These are phyloP conservation scores for Diplocarpon rosae DNA, from an alignment of 2,329 filamentous ascomycete genomes.

Conservation along the genomic window DNA sequence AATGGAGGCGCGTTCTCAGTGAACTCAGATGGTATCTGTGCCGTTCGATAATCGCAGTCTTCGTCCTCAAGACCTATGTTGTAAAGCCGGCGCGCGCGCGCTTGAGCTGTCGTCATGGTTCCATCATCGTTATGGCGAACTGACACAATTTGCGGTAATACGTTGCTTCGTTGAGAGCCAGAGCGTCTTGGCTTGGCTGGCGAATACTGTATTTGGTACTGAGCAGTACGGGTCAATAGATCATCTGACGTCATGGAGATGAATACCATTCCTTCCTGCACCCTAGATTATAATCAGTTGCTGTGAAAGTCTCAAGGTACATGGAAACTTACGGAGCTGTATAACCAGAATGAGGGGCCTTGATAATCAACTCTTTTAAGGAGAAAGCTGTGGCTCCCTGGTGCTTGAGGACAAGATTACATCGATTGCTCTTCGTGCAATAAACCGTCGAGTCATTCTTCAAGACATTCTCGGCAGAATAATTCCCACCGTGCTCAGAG, in stretches of 20 bases:
- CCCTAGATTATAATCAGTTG: constrained; percentile 36
- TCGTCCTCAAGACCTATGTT: constrained; percentile 30
- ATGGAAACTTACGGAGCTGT: constrained; percentile 64
- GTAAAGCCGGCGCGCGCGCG: constrained; percentile 36
- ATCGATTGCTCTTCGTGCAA: constrained; percentile 77
- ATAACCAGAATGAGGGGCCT: constrained; percentile 68
- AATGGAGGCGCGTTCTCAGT: constrained; percentile 37
- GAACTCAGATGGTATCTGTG: constrained; percentile 48
- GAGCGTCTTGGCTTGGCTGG: constrained; percentile 17
- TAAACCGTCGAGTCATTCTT: constrained; percentile 77
- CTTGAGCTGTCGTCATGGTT: constrained; percentile 34
- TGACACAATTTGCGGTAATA: constrained; percentile 35
- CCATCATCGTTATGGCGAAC: constrained; percentile 43
- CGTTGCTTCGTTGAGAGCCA: constrained; percentile 21
- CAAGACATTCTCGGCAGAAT: constrained; percentile 71
- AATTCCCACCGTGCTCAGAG: constrained; percentile 44
- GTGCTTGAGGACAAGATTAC: constrained; percentile 78
- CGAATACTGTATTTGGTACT: constrained; percentile 62
- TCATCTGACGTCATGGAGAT: constrained; percentile 77
- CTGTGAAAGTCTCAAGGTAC: background rate
- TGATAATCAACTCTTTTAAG: constrained; percentile 77
- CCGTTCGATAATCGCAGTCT: constrained; percentile 34
- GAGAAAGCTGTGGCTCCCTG: constrained; percentile 71
- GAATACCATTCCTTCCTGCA: constrained; percentile 88
- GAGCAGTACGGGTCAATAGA: constrained; percentile 58